A percentile compares a stretch with the other conserved stretches of the same genome.
These are phyloP conservation scores for Penicillium corylophilum DNA, from an alignment of 2,329 filamentous ascomycete species.

Conservation along the genomic window DNA sequence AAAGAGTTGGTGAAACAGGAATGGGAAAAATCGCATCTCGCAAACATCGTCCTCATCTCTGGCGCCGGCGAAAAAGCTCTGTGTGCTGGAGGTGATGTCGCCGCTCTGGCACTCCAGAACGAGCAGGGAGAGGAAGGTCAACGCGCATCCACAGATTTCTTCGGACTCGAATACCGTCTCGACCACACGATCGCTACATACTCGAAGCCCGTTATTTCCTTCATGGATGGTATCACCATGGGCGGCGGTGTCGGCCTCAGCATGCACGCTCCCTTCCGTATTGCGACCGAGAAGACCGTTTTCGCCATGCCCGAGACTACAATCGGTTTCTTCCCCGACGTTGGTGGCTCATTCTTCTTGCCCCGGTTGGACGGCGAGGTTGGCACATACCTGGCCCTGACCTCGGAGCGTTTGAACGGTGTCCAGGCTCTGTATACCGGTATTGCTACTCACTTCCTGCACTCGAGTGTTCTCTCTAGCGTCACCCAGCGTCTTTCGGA, in stretches of 20 bases:
- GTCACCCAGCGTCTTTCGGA: constrained; percentile 85
- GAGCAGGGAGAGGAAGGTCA: constrained; percentile 66
- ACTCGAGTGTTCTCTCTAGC: constrained; percentile 79
- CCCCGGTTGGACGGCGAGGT: constrained; percentile 81
- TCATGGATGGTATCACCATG: constrained; percentile 99
- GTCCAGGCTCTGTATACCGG: constrained; percentile 87
- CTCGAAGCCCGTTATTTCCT: constrained; percentile 84
- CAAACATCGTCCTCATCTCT: constrained; percentile 89
- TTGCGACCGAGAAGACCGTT: constrained; percentile 90
- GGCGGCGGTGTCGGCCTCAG: constrained; percentile 93
- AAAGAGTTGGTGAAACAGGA: constrained; percentile 51
- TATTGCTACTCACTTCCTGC: constrained; percentile 91
- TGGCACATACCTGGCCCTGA: constrained; percentile 91
- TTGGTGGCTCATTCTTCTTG: constrained; percentile 94
- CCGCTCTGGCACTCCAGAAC: constrained; percentile 73
- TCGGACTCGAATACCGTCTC: constrained; percentile 91
- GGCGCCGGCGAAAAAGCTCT: constrained; percentile 81
- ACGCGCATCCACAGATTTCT: constrained; percentile 77
- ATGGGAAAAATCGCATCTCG: constrained; percentile 93
- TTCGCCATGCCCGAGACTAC: constrained; percentile 99
- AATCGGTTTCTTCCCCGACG: constrained; percentile 98
- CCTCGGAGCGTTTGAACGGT: constrained; percentile 77
- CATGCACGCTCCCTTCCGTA: constrained; percentile 91
- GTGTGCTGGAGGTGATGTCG: constrained; percentile 91
- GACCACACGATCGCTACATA: constrained; percentile 96